phyloP scores from a whole-genome alignment of 352 stramenopile genomes.

The Globisporangium alternatum region DNA sequence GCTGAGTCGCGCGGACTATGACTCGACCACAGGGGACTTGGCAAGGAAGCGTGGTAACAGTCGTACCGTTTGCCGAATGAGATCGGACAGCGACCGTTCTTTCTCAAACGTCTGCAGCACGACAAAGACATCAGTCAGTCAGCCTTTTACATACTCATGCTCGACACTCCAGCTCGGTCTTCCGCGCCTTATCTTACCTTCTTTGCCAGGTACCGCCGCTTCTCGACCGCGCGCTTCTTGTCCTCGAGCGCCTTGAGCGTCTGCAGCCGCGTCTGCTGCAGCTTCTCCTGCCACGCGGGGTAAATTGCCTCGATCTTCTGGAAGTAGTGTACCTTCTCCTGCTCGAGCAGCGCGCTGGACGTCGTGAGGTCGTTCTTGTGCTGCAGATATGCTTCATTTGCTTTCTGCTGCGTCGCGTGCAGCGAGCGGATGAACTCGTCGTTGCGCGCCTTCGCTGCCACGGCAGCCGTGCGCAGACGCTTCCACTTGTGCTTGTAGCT shows the following conservation, averaged over 20 bases:
- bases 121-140: background rate
- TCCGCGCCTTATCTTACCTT: slow-evolving; percentile 34
- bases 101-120: slow-evolving; percentile 71
- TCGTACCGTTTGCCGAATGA: slow-evolving; percentile 67
- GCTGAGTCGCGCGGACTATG: too few relatives aligned
- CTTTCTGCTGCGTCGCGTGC: slow-evolving; percentile 45
- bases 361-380: slow-evolving; percentile 43
- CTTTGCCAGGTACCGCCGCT: slow-evolving; percentile 62
- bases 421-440: slow-evolving; percentile 60
- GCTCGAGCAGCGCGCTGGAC: slow-evolving; percentile 35
- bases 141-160: background rate
- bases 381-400: slow-evolving; percentile 40
- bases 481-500: slow-evolving; percentile 68
- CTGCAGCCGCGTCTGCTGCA: slow-evolving; percentile 48
- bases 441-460: slow-evolving; percentile 52
- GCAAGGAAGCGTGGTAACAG: too few relatives aligned
- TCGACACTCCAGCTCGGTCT: background rate
- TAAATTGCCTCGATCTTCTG: slow-evolving; percentile 64
- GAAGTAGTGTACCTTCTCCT: slow-evolving; percentile 65
- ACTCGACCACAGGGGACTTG: too few relatives aligned
- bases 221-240: slow-evolving; percentile 71
- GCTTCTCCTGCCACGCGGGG: slow-evolving; percentile 69
- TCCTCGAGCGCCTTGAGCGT: slow-evolving; percentile 62
- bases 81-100: slow-evolving; percentile 61
- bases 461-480: slow-evolving; percentile 31